These are phyloP conservation scores for Apiotrichum montevideense DNA, from an alignment of 1,284 basidiomycete genomes.

Conservation along the genomic window DNA sequence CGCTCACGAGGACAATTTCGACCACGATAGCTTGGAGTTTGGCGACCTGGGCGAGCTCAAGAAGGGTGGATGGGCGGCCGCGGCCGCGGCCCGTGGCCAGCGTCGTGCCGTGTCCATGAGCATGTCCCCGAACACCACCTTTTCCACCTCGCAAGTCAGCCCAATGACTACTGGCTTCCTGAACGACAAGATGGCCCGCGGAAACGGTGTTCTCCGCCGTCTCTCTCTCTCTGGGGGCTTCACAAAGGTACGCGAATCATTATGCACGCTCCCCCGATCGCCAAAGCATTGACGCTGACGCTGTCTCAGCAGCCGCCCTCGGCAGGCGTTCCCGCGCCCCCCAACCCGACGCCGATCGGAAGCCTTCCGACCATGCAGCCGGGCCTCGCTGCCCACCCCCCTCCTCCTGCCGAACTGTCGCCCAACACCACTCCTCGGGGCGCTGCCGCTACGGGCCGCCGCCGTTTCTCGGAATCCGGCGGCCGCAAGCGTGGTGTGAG, in stretches of 20 bases:
- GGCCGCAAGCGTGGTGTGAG: conserved; percentile 38
- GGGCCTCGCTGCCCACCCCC: conserved; percentile 14
- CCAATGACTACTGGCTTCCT: conserved; percentile 18
- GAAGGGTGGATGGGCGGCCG: conserved; percentile 25
- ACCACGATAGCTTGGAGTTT: conserved; percentile 37
- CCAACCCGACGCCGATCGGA: conserved; percentile 17
- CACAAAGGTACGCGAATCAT: conserved; percentile 20
- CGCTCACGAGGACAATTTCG: conserved; percentile 18
- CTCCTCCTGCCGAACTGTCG: conserved; percentile 3
- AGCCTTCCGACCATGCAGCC: conserved; percentile 1
- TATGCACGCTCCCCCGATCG: too few relatives aligned
- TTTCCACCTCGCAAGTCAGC: not conserved
- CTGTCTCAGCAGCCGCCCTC: not conserved
- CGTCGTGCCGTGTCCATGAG: conserved; percentile 31
- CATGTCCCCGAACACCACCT: conserved; percentile 13
- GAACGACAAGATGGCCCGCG: conserved; percentile 38
- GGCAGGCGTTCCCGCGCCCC: conserved; percentile 14
- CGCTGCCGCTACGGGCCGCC: conserved; percentile 5
- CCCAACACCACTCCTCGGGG: not conserved
- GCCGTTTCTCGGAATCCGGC: conserved; percentile 31
- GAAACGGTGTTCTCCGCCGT: conserved; percentile 38
- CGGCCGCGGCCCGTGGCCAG: conserved; percentile 15
- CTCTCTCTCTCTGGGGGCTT: conserved; percentile 31
- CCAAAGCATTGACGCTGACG: not conserved
- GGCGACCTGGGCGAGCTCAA: conserved; percentile 34